Evolutionary conservation across 768 basidiomycete species (phyloP).

Genomic region (Russula vinacea): DNA sequence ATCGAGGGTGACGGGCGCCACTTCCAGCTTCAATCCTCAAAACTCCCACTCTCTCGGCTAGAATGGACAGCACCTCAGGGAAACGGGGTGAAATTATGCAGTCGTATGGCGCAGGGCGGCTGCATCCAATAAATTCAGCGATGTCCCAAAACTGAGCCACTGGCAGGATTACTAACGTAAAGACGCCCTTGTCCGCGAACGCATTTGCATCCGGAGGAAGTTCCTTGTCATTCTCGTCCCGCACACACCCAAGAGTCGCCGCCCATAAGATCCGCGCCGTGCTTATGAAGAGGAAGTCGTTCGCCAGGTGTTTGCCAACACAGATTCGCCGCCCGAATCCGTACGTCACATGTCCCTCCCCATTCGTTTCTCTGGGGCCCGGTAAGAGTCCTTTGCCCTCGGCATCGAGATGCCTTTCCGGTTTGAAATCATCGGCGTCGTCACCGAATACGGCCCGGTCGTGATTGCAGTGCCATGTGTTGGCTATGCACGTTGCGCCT

Average conservation of each 20-base stretch:
- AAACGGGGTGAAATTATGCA: conserved; percentile 4
- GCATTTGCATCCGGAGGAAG: not conserved
- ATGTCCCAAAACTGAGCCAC: not conserved
- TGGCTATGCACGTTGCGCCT: conserved; percentile 37
- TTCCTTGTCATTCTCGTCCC: not conserved
- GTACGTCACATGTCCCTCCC: conserved; percentile 33
- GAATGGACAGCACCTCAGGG: not conserved
- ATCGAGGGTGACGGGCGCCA: no score
- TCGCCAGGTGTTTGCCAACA: conserved; percentile 23
- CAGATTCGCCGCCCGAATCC: conserved; percentile 33
- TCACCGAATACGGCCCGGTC: conserved; percentile 32
- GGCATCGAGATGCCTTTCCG: conserved; percentile 32
- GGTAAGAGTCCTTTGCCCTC: conserved; percentile 26
- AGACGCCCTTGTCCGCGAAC: not conserved
- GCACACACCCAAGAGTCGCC: not conserved
- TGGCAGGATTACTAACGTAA: not conserved
- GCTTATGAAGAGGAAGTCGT: conserved; percentile 36
- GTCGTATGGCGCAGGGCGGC: not conserved
- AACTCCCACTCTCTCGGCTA: no score
- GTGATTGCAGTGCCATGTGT: conserved; percentile 33
- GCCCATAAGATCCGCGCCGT: conserved; percentile 35
- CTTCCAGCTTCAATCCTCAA: no score
- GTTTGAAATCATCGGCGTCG: conserved; percentile 30
- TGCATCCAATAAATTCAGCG: not conserved
- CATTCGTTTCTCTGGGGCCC: conserved; percentile 32